Base-by-base conservation (phyloP, 73 alveolate species). In the Tetrahymena borealis region DNA sequence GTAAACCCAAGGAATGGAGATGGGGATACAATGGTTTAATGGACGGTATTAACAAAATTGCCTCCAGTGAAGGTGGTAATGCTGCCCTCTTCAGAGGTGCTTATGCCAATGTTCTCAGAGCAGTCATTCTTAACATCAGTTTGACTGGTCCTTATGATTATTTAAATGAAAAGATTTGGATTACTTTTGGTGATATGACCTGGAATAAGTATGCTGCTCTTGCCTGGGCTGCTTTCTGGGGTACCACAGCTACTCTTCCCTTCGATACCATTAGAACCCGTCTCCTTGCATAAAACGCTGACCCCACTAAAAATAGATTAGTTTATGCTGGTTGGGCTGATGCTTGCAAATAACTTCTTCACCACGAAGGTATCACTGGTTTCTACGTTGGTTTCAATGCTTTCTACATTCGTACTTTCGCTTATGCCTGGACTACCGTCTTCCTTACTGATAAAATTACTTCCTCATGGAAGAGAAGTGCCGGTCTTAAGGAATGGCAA, bases 401-500 rank as follows among this genome's bases (percentile, higher is more conserved):
- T 36, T 93, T 79, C 42, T 93, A 33, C 38, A 78, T 90, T 28
- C 90, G 91, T 39, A 93, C 91, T 91, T 93, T 93, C 90, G 35
- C 79, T 32, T 37, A 60, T 38, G 95, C 91, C 32, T 93, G 93
- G 93, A 40, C 91, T 33, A 93, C 95, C 32, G 78, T 90, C 24
- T 78, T 85, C 40, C 39, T 93, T 33, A 79, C 78, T 38, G 91
- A 93, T 85, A 85, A 42, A 85, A 85, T 79, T 60, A 93, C 78
- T 42, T 91, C 90, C 40, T 37, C 39, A 38, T 77, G 91, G 91
- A 93, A 93, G 91, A 93, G 91, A 42, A 90, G 39, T 33, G 95
- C 95, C 31, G 95, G 95, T 38, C 91, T 93, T 16, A 92, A 93
- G 92, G 95, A 85, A 39, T 93, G 95, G 95, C 95, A 93, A 93